These are phyloP conservation scores for Gaultheria prostrata DNA, from an alignment of 148 eudicot genomes.

Conservation along the genomic window DNA sequence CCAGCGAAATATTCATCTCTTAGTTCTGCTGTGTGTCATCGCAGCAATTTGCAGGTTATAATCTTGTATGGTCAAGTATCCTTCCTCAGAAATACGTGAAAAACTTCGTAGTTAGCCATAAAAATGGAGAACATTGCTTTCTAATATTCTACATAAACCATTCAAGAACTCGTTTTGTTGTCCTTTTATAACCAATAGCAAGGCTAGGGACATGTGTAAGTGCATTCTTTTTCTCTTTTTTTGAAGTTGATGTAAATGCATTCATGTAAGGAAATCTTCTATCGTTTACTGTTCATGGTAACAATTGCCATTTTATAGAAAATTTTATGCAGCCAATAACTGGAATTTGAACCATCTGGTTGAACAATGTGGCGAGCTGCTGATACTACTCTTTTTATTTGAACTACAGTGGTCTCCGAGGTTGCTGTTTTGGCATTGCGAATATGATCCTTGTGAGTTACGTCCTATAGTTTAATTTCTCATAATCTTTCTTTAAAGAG, in stretches of 20 bases:
- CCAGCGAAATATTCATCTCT: slow-evolving; percentile 65
- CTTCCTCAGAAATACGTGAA: slow-evolving; percentile 31
- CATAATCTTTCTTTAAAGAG: neutral
- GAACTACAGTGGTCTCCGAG: slow-evolving; percentile 77
- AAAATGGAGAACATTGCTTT: neutral
- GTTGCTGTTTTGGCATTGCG: slow-evolving; percentile 90
- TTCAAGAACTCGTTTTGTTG: neutral
- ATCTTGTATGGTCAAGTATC: slow-evolving; percentile 76
- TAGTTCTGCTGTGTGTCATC: slow-evolving; percentile 61
- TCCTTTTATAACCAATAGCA: neutral
- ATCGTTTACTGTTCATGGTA: neutral
- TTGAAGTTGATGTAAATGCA: neutral
- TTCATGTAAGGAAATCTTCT: neutral
- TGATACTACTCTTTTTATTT: slow-evolving; percentile 28
- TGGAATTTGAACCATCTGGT: slow-evolving; percentile 18
- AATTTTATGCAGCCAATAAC: neutral
- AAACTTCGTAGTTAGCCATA: neutral
- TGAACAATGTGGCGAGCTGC: neutral
- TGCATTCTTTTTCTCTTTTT: too few species aligned
- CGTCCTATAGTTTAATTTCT: neutral
- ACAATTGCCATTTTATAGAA: neutral
- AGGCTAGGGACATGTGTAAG: neutral
- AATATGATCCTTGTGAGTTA: slow-evolving; percentile 97
- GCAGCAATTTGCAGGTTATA: slow-evolving; percentile 98
- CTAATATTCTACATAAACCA: neutral